A percentile compares a stretch with the other conserved stretches of the same genome.
Evolutionary conservation across 2,329 filamentous ascomycete genomes (phyloP).

Genomic region (Colletotrichum simmondsii): DNA sequence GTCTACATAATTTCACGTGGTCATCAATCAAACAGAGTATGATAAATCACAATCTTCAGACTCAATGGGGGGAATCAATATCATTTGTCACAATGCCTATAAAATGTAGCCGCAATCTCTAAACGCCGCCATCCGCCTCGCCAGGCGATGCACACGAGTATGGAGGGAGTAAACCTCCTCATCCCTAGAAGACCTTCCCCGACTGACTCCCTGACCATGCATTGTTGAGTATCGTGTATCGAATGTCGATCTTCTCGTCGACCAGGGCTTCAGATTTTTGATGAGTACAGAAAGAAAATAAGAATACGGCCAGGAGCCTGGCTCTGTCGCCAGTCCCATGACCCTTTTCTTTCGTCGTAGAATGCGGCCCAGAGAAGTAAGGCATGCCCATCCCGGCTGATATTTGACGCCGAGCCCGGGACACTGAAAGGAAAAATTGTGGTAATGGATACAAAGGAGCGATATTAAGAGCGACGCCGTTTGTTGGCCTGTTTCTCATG

Average conservation of each 20-base stretch:
- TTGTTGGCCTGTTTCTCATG: neutral
- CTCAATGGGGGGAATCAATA: constrained; percentile 17
- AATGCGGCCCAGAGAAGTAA: neutral
- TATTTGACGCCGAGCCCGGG: neutral
- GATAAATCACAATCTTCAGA: neutral
- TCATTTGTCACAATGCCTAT: constrained; percentile 32
- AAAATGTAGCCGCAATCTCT: constrained; percentile 26
- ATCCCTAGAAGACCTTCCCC: constrained; percentile 17
- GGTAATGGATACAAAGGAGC: constrained; percentile 6
- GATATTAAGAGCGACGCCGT: constrained; percentile 3
- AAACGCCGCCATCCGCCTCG: constrained; percentile 33
- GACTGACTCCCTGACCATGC: constrained; percentile 32
- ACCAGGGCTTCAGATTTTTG: constrained; percentile 3
- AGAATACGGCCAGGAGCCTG: neutral
- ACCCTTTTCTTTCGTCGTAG: neutral
- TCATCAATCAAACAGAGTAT: neutral
- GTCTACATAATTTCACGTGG: neutral
- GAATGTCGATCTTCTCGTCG: neutral
- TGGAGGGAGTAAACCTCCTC: constrained; percentile 19
- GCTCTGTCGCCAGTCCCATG: neutral
- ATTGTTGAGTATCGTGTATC: constrained; percentile 25
- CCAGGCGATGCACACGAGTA: constrained; percentile 33
- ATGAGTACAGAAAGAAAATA: constrained; percentile 20
- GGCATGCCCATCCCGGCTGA: neutral
- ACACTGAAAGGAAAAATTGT: neutral